Evolutionary conservation across 2,329 filamentous ascomycete species (phyloP).

Genomic region (Parasarocladium wereldwijsianum): DNA sequence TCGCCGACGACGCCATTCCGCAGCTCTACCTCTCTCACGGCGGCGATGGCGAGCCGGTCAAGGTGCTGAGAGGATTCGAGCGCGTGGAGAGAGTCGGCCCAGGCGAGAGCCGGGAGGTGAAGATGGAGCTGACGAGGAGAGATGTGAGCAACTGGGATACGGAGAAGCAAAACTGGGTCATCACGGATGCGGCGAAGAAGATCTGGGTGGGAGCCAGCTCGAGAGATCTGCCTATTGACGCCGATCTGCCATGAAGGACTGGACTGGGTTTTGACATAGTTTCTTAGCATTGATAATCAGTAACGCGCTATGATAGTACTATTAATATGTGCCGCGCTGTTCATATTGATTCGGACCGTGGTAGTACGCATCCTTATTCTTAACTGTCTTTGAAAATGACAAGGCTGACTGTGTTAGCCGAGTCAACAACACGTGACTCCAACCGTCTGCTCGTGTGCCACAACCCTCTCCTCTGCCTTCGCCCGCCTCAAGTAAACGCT

Average conservation of each 20-base stretch:
- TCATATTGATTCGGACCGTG: too few relatives aligned
- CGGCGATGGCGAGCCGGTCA: slow-evolving; percentile 53
- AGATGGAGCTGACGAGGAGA: slow-evolving; percentile 55
- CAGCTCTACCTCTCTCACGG: slow-evolving; percentile 75
- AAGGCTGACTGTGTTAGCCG: too few relatives aligned
- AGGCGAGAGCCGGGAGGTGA: slow-evolving; percentile 53
- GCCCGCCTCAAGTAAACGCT: too few relatives aligned
- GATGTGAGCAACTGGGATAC: slow-evolving; percentile 84
- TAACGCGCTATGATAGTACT: too few relatives aligned
- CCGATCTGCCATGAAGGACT: slow-evolving; percentile 10
- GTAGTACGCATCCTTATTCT: too few relatives aligned
- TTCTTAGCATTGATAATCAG: too few relatives aligned
- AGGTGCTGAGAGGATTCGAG: slow-evolving; percentile 67
- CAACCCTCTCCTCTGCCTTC: too few relatives aligned
- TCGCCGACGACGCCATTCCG: slow-evolving; percentile 54
- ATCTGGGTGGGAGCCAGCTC: slow-evolving; percentile 41
- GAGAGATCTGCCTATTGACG: slow-evolving; percentile 33
- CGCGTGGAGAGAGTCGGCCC: slow-evolving; percentile 52
- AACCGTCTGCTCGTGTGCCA: too few relatives aligned
- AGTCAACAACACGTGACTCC: too few relatives aligned
- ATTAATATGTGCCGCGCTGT: too few relatives aligned
- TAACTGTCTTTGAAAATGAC: too few relatives aligned
- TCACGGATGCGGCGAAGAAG: slow-evolving; percentile 35
- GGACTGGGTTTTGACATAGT: too few relatives aligned
- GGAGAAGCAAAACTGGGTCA: slow-evolving; percentile 67